phyloP scores from a whole-genome alignment of 2,329 filamentous ascomycete genomes.

The Microsporum canis region DNA sequence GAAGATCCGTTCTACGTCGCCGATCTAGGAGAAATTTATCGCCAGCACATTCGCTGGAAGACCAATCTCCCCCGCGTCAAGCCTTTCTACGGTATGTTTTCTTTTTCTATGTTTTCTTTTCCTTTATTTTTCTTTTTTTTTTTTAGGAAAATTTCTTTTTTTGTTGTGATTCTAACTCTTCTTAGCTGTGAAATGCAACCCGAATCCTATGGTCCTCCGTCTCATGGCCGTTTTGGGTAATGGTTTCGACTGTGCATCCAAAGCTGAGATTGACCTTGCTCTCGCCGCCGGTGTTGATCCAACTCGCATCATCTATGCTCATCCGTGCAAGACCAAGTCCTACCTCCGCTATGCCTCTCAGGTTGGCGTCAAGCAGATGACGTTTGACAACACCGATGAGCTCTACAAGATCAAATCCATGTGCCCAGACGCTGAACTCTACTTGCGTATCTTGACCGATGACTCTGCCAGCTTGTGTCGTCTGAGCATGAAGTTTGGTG shows the following conservation, averaged over 20 bases:
- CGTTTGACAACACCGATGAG: constrained; percentile 96
- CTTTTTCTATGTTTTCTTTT: background rate
- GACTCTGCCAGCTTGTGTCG: constrained; percentile 91
- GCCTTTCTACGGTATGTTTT: constrained; percentile 76
- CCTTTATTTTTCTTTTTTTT: constrained; percentile 10
- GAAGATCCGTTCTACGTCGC: constrained; percentile 98
- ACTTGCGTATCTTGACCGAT: constrained; percentile 88
- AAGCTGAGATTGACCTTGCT: constrained; percentile 90
- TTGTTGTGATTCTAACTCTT: background rate
- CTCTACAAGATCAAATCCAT: constrained; percentile 94
- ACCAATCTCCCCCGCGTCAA: constrained; percentile 81
- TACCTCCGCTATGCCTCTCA: constrained; percentile 84
- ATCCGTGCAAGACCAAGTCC: constrained; percentile 98
- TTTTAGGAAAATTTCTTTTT: background rate
- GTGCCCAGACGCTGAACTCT: constrained; percentile 80
- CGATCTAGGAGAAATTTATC: constrained; percentile 95
- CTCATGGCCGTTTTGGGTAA: constrained; percentile 80
- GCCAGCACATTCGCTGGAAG: constrained; percentile 98
- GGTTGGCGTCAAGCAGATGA: constrained; percentile 91
- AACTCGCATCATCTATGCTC: constrained; percentile 91
- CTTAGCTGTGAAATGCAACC: constrained; percentile 97
- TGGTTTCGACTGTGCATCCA: constrained; percentile 97
- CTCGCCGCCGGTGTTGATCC: constrained; percentile 72
- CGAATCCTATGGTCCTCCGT: constrained; percentile 75
- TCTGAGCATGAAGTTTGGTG: constrained; percentile 94